These are phyloP conservation scores for Macroventuria anomochaeta DNA, from an alignment of 2,329 filamentous ascomycete species.

Conservation along the genomic window DNA sequence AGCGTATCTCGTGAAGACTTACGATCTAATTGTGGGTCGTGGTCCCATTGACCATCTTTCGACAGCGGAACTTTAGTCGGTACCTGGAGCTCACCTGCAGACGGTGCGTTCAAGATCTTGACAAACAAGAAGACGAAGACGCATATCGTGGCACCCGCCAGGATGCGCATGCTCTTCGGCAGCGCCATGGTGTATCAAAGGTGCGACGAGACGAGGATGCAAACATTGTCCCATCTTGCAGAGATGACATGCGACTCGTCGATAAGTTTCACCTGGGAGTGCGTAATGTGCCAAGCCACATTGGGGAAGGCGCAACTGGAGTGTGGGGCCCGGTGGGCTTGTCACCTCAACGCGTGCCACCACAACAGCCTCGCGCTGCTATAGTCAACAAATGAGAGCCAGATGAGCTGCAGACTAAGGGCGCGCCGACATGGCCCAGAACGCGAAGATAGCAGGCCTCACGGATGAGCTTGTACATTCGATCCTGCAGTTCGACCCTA, in stretches of 20 bases:
- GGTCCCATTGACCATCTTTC: conserved; percentile 67
- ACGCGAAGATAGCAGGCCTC: conserved; percentile 68
- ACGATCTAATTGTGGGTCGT: conserved; percentile 90
- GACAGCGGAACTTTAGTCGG: conserved; percentile 41
- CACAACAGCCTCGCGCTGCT: conserved; percentile 7
- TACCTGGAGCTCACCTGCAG: conserved; percentile 51
- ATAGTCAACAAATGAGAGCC: background rate
- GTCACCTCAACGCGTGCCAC: conserved; percentile 19
- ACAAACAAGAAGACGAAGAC: conserved; percentile 82
- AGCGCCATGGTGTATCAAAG: conserved; percentile 71
- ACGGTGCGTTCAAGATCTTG: conserved; percentile 70
- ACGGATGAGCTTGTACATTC: conserved; percentile 74
- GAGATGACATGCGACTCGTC: conserved; percentile 10
- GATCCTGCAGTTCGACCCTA: conserved; percentile 60
- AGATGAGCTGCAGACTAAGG: background rate
- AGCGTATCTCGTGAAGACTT: conserved; percentile 47
- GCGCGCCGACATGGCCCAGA: conserved; percentile 68
- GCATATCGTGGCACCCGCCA: conserved; percentile 73
- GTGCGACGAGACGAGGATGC: conserved; percentile 6
- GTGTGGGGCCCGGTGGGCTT: conserved; percentile 14
- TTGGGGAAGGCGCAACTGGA: conserved; percentile 7
- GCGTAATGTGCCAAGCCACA: conserved; percentile 18
- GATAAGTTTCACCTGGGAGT: conserved; percentile 15
- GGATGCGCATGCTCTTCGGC: conserved; percentile 80
- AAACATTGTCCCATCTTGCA: conserved; percentile 9